These are phyloP conservation scores for Thalia dealbata DNA, from an alignment of 176 grass and related monocot species.

Conservation along the genomic window DNA sequence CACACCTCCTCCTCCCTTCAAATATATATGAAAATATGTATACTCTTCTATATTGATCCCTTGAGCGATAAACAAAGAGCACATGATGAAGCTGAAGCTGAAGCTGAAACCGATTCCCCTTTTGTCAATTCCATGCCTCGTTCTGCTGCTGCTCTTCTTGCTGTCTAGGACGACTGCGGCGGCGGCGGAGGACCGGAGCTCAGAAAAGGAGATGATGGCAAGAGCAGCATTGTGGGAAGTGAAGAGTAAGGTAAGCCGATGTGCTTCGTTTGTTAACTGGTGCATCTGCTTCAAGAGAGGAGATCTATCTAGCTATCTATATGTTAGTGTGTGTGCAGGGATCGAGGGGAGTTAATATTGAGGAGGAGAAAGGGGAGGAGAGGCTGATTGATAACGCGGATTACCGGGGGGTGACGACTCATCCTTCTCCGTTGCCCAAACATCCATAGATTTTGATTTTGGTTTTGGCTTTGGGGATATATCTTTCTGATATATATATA, in stretches of 20 bases:
- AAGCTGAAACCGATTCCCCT: background rate
- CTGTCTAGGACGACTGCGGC: background rate
- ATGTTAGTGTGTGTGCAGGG: too few species aligned
- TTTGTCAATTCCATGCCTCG: background rate
- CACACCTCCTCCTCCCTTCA: background rate
- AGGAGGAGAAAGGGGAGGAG: background rate
- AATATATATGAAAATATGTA: too few species aligned
- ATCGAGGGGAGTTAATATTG: too few species aligned
- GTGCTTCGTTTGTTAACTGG: too few species aligned
- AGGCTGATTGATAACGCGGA: background rate
- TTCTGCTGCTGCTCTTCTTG: background rate
- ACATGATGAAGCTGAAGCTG: background rate
- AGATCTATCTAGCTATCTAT: too few species aligned
- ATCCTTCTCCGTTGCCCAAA: constrained; percentile 9
- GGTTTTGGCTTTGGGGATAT: too few species aligned
- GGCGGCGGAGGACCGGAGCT: background rate
- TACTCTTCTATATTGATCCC: background rate
- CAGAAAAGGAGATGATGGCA: background rate
- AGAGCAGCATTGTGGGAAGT: too few species aligned
- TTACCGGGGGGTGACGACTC: constrained; percentile 3
- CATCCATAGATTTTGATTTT: constrained; percentile 4
- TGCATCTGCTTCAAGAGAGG: too few species aligned
- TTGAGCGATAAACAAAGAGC: background rate
- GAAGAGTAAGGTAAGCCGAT: too few species aligned
- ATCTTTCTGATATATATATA: background rate